Base-by-base conservation (phyloP, 2,329 filamentous ascomycete genomes). In the Chrysosporium queenslandicum region DNA sequence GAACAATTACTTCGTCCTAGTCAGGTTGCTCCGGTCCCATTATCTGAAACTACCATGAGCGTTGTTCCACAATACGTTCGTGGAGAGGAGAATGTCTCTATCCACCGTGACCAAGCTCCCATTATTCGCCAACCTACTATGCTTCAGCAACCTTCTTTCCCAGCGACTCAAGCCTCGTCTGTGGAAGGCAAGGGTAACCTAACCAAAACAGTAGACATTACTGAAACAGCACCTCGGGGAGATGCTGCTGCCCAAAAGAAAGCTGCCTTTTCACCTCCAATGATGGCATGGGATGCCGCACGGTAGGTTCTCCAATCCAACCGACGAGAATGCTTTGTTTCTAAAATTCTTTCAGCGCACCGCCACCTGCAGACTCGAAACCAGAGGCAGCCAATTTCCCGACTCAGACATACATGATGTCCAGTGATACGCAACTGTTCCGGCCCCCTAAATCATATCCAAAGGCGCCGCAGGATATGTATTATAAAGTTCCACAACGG, bases 341-440 rank as follows among this genome's bases (percentile, higher is more conserved):
- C 53, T 43, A 55, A 53, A 12, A 16, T 48, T 23, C 11, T 47
- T 51, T 45, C 58, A 86, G 83, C 64, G 79, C 83, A 61, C 70
- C 74, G 25, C 81, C 81, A 16, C 81, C 81, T 3, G 52, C 68
- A 2, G 69, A 86, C 62, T 87, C 89, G 4, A 85, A 76, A 63
- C 90, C 90, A 7, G 92, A 97, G 74, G 91, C 89, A 5, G 74
- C 80, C 56, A 87, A 94, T 66, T 86, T 97, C 63, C 87, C 89
- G 14, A 77, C 77, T 43, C 80, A 82, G 53, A 81, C 81, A 52
- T 97, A 97, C 68, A 77, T 79, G 53, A 96, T 96, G 83, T 94
- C 86, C 52, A 79, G 78, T 52, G 86, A 90, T 66, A 75, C 77
- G 16, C 69, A 81, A 30, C 81, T 86, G 8, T 97, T 94, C 68